Conservation (phyloP, 179 eudicot genomes). For the Actinidia chinensis region DNA sequence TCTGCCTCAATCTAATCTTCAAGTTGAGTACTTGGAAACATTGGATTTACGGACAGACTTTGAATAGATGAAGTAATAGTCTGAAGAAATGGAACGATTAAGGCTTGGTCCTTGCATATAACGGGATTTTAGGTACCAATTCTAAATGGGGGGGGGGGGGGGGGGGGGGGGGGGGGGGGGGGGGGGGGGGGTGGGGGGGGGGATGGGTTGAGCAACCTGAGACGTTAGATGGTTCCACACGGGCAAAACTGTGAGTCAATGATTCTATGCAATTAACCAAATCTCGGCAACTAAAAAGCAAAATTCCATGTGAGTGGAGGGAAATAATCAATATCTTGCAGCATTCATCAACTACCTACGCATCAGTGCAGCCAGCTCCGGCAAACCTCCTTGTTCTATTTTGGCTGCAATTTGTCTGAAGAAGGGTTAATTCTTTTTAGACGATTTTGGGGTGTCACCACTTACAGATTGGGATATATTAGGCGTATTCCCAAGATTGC, state of each 20-base stretch:
- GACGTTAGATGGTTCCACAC: constrained; percentile 17
- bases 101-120: constrained; percentile 35
- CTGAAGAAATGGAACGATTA: constrained; percentile 13
- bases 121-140: not conserved
- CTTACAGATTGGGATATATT: not conserved
- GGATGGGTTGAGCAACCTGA: constrained; percentile 19
- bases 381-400: not conserved
- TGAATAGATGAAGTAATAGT: constrained; percentile 27
- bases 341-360: not conserved
- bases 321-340: not conserved
- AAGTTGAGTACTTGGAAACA: constrained; percentile 31
- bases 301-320: no score
- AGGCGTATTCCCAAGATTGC: not conserved
- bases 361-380: not conserved
- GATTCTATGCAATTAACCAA: constrained; percentile 9
- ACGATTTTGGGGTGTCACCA: constrained; percentile 1
- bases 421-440: not conserved
- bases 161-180: no score
- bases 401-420: not conserved
- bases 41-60: constrained; percentile 35
- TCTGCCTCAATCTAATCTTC: constrained; percentile 30
- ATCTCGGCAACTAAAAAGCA: constrained; percentile 16
- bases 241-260: not conserved
- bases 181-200: no score
- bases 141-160: no score